Conservation (phyloP, 2,329 filamentous ascomycete genomes). For the Phyllosticta citriasiana region DNA sequence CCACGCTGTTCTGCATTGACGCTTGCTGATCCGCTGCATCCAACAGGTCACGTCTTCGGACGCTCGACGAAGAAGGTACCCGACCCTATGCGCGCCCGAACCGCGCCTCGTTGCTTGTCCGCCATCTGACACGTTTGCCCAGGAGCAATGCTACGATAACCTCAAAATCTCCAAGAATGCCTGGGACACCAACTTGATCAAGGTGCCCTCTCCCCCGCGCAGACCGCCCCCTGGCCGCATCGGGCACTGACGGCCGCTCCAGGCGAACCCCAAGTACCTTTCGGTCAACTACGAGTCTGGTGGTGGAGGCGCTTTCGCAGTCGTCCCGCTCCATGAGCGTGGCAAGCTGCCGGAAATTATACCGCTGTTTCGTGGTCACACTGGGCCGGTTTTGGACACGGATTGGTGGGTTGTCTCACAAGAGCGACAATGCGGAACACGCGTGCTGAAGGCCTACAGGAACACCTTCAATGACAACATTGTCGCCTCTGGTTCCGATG, state of each 20-base stretch:
- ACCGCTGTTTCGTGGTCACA: conserved; percentile 92
- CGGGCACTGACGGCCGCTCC: conserved; percentile 19
- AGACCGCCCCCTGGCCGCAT: conserved; percentile 18
- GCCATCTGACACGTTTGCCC: conserved; percentile 12
- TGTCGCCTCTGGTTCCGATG: conserved; percentile 88
- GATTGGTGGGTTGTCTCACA: conserved; percentile 58
- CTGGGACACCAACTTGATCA: conserved; percentile 97
- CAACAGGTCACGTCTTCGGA: conserved; percentile 90
- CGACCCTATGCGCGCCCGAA: neutral
- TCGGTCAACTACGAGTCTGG: conserved; percentile 98
- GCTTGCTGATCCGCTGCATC: conserved; percentile 18
- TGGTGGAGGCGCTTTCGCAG: conserved; percentile 92
- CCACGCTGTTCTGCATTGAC: conserved; percentile 17
- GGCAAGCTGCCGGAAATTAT: conserved; percentile 88
- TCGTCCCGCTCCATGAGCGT: conserved; percentile 81
- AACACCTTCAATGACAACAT: conserved; percentile 92
- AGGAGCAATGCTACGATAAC: conserved; percentile 98
- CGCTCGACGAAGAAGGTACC: conserved; percentile 75
- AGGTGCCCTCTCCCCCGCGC: conserved; percentile 48
- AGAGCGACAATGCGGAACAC: neutral
- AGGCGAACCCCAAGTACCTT: conserved; percentile 93
- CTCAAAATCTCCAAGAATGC: conserved; percentile 95
- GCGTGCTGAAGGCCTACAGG: conserved; percentile 39
- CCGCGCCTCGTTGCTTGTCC: neutral
- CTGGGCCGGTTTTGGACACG: conserved; percentile 88